phyloP scores from a whole-genome alignment of 768 basidiomycete genomes.

The Gelatoporia subvermispora region DNA sequence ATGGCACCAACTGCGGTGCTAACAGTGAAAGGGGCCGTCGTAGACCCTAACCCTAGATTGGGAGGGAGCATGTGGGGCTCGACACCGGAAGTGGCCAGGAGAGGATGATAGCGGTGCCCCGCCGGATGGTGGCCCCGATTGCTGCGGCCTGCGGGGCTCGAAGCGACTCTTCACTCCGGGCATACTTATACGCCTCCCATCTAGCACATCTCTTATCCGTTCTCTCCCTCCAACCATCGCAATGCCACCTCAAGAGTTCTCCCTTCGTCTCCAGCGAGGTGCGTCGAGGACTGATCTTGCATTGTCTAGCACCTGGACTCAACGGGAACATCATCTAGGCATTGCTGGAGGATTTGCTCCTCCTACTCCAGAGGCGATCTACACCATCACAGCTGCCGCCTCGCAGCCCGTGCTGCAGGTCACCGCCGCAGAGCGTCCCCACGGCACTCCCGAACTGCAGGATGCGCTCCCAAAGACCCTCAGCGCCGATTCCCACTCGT shows the following conservation, averaged over 20 bases:
- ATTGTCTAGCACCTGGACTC: background rate
- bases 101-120: too few species aligned
- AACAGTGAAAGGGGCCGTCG: too few species aligned
- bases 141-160: constrained; percentile 1
- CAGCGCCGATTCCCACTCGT: constrained; percentile 26
- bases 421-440: constrained; percentile 40
- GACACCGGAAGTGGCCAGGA: too few species aligned
- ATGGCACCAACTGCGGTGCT: too few species aligned
- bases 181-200: background rate
- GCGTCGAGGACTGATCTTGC: constrained; percentile 3
- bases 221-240: background rate
- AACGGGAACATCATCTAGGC: constrained; percentile 35
- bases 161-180: background rate
- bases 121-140: too few species aligned
- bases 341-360: constrained; percentile 75
- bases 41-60: too few species aligned
- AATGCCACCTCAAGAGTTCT: constrained; percentile 36
- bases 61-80: too few species aligned
- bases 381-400: constrained; percentile 42
- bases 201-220: too few species aligned
- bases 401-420: constrained; percentile 38
- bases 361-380: constrained; percentile 53
- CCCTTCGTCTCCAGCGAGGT: constrained; percentile 61
- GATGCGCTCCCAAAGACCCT: constrained; percentile 41
- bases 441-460: constrained; percentile 41